Base-by-base conservation (phyloP, 2,329 filamentous ascomycete species). In the Neurospora sp. region DNA sequence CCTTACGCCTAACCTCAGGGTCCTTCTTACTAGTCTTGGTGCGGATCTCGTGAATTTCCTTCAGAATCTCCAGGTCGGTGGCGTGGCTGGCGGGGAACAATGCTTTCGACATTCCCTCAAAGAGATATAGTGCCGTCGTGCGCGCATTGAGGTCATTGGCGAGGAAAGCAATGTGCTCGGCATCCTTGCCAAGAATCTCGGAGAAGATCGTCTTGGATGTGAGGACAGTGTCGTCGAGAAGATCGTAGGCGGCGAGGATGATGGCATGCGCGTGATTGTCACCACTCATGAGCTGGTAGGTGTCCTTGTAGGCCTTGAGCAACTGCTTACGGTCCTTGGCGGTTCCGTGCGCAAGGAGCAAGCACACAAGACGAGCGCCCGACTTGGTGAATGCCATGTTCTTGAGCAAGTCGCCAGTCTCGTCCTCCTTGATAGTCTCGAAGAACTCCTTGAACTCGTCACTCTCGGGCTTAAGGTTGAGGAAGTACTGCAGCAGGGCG, bases 301-400 rank as follows among this genome's bases (percentile, higher is more conserved):
- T 96, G 74, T 97, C 93, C 79, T 97, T 96, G 87, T 93, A 97
- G 68, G 90, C 90, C 81, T 78, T 93, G 68, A 98, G 83, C 70
- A 99, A 89, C 71, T 91, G 86, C 81, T 97, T 97, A 76, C 96
- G 90, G 80, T 98, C 95, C 82, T 99, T 99, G 73, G 96, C 93
- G 68, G 85, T 90, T 70, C 93, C 93, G 77, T 97, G 86, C 10
- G 96, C 94, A 46, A 99, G 83, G 52, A 93, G 87, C 62, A 97
- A 84, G 77, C 90, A 95, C 70, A 93, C 90, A 13, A 99, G 85
- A 42, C 92, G 87, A 66, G 93, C 89, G 6, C 96, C 96, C 9
- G 93, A 93, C 79, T 91, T 91, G 62, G 96, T 99, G 81, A 99
- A 99, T 7, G 94, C 94, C 83, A 99, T 87, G 79, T 98, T 98